phyloP scores from a whole-genome alignment of 768 basidiomycete genomes.

The Tulasnella calospora region DNA sequence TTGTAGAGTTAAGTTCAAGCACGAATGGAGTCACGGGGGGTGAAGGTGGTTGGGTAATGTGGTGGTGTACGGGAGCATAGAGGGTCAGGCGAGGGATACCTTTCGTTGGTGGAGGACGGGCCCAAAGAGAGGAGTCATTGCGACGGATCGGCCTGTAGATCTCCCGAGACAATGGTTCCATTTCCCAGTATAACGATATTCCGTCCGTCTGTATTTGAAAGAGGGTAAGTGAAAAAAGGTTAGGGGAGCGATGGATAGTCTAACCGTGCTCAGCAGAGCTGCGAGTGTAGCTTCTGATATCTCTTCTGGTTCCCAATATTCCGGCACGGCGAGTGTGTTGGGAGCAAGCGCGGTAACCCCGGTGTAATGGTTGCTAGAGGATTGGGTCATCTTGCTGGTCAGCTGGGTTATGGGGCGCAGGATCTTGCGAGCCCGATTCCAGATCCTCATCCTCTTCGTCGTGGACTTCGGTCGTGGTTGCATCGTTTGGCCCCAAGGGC shows the following conservation, averaged over 20 bases:
- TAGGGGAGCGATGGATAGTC: not conserved
- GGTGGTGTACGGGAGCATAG: not conserved
- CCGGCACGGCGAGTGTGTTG: not conserved
- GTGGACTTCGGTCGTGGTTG: not conserved
- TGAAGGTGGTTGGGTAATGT: not conserved
- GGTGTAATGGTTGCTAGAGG: not conserved
- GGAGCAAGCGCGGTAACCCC: not conserved
- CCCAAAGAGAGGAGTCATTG: not conserved
- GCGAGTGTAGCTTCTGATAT: not conserved
- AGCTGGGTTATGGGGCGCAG: not conserved
- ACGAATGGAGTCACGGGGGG: not conserved
- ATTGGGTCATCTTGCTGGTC: not conserved
- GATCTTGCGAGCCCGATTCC: not conserved
- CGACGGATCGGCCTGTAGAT: not conserved
- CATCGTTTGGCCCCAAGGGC: not conserved
- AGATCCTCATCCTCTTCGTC: not conserved
- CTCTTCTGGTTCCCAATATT: not conserved
- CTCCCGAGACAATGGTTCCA: not conserved
- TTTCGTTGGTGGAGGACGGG: not conserved
- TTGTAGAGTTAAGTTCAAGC: not conserved
- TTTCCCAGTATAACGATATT: not conserved
- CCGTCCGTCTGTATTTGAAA: not conserved
- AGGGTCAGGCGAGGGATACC: not conserved
- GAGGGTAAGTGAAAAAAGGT: not conserved
- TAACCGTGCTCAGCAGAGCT: not conserved